Evolutionary conservation across 495 filamentous ascomycete species (phyloP).

Genomic region (Penicillium egyptiacum): DNA sequence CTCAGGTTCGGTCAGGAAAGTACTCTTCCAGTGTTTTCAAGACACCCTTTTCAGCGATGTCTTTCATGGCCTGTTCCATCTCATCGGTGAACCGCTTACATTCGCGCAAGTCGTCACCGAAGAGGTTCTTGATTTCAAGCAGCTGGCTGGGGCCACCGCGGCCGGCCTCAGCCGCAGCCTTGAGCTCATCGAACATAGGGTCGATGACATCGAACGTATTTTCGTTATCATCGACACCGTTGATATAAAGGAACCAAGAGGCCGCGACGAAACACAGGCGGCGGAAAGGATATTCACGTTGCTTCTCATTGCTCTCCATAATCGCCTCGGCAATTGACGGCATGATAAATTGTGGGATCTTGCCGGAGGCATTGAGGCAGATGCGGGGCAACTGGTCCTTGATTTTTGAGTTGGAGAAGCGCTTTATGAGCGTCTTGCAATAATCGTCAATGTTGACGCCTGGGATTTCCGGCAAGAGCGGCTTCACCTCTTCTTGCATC

Average conservation of each 20-base stretch:
- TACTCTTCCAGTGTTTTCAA: slow-evolving; percentile 48
- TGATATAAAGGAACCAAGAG: slow-evolving; percentile 48
- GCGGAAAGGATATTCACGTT: slow-evolving; percentile 34
- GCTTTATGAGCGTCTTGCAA: slow-evolving; percentile 46
- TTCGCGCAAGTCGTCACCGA: slow-evolving; percentile 46
- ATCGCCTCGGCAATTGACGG: slow-evolving; percentile 50
- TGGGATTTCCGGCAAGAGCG: slow-evolving; percentile 42
- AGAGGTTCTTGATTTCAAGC: slow-evolving; percentile 44
- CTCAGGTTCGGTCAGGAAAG: slow-evolving; percentile 12
- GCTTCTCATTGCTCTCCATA: not conserved
- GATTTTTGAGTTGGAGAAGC: slow-evolving; percentile 51
- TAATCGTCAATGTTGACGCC: slow-evolving; percentile 49
- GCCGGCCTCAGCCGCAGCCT: slow-evolving; percentile 40
- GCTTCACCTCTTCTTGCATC: slow-evolving; percentile 54
- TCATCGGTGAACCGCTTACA: slow-evolving; percentile 43
- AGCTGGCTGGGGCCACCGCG: slow-evolving; percentile 37
- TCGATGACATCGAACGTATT: slow-evolving; percentile 41
- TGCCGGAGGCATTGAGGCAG: slow-evolving; percentile 47
- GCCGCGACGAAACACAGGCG: slow-evolving; percentile 47
- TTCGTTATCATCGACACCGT: slow-evolving; percentile 45
- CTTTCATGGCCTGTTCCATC: slow-evolving; percentile 42
- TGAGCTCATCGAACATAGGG: slow-evolving; percentile 46
- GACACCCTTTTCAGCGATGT: slow-evolving; percentile 42
- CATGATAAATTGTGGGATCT: slow-evolving; percentile 54
- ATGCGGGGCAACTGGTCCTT: slow-evolving; percentile 49